These are phyloP conservation scores for Juglanconis sp. DNA, from an alignment of 2,329 filamentous ascomycete species.

Conservation along the genomic window DNA sequence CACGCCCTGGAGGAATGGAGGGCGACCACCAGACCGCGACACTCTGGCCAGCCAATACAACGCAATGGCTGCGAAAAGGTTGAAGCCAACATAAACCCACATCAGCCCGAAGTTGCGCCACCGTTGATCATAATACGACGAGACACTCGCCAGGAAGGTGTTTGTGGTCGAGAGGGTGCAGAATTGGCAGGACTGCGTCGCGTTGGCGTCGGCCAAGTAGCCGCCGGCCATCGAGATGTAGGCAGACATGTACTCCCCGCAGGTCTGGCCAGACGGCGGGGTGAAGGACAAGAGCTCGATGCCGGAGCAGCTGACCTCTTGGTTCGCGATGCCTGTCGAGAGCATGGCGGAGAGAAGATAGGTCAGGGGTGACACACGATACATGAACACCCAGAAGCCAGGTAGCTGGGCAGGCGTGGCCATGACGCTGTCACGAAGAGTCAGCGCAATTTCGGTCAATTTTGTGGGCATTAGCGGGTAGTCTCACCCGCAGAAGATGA, in stretches of 20 bases:
- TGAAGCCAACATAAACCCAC: conserved; percentile 65
- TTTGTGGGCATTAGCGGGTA: not conserved
- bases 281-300: conserved; percentile 63
- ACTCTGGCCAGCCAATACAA: too few species aligned
- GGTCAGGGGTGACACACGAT: conserved; percentile 76
- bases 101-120: conserved; percentile 72
- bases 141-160: conserved; percentile 49
- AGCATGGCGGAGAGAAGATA: conserved; percentile 76
- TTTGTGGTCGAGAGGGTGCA: conserved; percentile 62
- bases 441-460: conserved; percentile 49
- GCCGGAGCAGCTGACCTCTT: conserved; percentile 59
- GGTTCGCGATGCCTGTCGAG: conserved; percentile 64
- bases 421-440: conserved; percentile 60
- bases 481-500: conserved; percentile 49
- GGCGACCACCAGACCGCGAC: too few species aligned
- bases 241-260: conserved; percentile 57
- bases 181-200: conserved; percentile 59
- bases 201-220: conserved; percentile 59
- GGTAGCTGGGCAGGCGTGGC: conserved; percentile 61
- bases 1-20: too few species aligned
- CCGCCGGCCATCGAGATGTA: conserved; percentile 51
- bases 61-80: conserved; percentile 53
- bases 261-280: conserved; percentile 60
- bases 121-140: conserved; percentile 49
- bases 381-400: conserved; percentile 82